Evolutionary conservation across 192 early-diverging fungal genomes (phyloP).

Genomic region (Phycomyces blakesleeanus): DNA sequence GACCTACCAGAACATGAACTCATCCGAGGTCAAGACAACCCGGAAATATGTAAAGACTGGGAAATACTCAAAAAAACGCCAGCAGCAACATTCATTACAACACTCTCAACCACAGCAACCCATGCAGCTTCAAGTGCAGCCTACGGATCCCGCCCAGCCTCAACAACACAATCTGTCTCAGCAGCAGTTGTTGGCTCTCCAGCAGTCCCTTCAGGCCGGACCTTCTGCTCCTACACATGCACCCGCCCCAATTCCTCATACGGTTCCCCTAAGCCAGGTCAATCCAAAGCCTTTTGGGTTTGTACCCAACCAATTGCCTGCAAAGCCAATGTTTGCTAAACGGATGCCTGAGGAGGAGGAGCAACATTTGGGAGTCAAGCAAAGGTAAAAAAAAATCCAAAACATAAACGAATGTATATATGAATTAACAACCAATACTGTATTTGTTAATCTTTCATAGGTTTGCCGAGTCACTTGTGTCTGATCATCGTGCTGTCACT

Average conservation of each 20-base stretch:
- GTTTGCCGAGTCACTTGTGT: constrained; percentile 44
- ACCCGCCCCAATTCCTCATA: not conserved
- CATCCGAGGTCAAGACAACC: constrained; percentile 40
- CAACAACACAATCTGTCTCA: constrained; percentile 22
- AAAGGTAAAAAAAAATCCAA: constrained; percentile 13
- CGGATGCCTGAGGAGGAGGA: constrained; percentile 28
- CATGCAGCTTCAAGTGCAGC: constrained; percentile 26
- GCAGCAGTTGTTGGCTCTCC: constrained; percentile 22
- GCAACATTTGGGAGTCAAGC: constrained; percentile 29
- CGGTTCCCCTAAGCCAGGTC: not conserved
- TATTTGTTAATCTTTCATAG: no score
- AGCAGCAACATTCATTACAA: constrained; percentile 16
- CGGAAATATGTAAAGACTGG: constrained; percentile 57
- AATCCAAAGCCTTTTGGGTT: not conserved
- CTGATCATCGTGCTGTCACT: constrained; percentile 43
- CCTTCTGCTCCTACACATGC: not conserved
- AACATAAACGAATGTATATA: no score
- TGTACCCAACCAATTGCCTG: not conserved
- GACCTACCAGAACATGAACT: constrained; percentile 3
- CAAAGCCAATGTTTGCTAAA: constrained; percentile 10
- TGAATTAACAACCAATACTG: no score
- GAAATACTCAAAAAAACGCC: constrained; percentile 55
- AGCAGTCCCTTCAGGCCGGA: constrained; percentile 14
- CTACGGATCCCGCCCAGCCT: constrained; percentile 24
- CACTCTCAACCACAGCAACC: constrained; percentile 18